Percentiles rank a stretch among this genome's conserved stretches.
Evolutionary conservation across 495 filamentous ascomycete species (phyloP).

Genomic region (Cladorrhinum samala): DNA sequence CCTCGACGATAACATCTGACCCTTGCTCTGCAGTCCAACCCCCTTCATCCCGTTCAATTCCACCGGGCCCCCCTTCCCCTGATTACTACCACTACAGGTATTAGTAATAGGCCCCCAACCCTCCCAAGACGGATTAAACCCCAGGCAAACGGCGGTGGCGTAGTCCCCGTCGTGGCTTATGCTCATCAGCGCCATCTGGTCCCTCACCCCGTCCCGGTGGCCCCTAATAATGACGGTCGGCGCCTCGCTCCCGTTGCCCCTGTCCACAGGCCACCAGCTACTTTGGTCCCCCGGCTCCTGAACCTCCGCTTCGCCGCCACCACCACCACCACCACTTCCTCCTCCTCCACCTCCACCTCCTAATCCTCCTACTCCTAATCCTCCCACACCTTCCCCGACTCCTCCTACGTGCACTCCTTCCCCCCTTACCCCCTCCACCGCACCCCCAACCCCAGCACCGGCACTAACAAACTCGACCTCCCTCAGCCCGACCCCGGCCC

Average conservation of each 20-base stretch:
- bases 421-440: neutral
- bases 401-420: neutral
- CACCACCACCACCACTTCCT: neutral
- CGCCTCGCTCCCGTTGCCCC: neutral
- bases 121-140: conserved; percentile 9
- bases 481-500: conserved; percentile 38
- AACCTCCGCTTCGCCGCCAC: neutral
- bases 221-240: conserved; percentile 24
- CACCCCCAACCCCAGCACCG: neutral
- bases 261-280: neutral
- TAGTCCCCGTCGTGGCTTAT: conserved; percentile 36
- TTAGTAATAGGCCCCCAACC: neutral
- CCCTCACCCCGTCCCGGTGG: neutral
- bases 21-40: no score
- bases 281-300: no score
- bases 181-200: conserved; percentile 25
- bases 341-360: neutral
- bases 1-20: no score
- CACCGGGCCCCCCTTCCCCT: no score
- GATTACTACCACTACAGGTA: no score
- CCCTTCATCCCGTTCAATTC: no score
- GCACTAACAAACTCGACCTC: conserved; percentile 37
- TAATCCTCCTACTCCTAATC: neutral
- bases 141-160: conserved; percentile 28
- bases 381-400: neutral